A percentile compares a stretch with the other conserved stretches of the same genome.
phyloP scores from a whole-genome alignment of 2,329 filamentous ascomycete species.

The Botryotinia narcissicola region DNA sequence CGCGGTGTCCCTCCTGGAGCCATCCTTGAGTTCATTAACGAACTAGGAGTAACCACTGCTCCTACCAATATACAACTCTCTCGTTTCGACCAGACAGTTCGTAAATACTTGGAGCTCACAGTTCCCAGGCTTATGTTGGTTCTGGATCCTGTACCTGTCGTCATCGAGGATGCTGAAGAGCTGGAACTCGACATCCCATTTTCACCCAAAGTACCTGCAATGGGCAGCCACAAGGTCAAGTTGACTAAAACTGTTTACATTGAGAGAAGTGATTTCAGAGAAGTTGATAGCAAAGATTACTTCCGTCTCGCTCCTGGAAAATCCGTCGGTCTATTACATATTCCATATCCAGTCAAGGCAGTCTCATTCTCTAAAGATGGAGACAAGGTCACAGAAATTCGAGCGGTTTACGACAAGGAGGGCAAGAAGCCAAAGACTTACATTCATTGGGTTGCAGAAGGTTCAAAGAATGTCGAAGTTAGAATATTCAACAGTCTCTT shows the following conservation, averaged over 20 bases:
- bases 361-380: conserved; percentile 66
- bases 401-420: conserved; percentile 68
- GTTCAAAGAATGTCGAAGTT: conserved; percentile 66
- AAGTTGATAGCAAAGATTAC: conserved; percentile 69
- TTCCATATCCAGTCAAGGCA: conserved; percentile 66
- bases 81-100: conserved; percentile 82
- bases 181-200: conserved; percentile 73
- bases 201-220: conserved; percentile 72
- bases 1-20: conserved; percentile 85
- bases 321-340: conserved; percentile 70
- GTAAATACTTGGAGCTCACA: conserved; percentile 81
- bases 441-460: conserved; percentile 86
- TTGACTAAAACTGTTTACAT: conserved; percentile 83
- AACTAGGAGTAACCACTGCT: conserved; percentile 85
- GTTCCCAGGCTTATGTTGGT: conserved; percentile 89
- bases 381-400: conserved; percentile 62
- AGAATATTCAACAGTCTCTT: conserved; percentile 82
- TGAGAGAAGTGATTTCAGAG: conserved; percentile 74
- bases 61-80: conserved; percentile 74
- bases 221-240: conserved; percentile 58
- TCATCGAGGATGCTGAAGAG: conserved; percentile 75
- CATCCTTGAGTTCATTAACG: conserved; percentile 84
- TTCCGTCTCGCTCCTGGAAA: conserved; percentile 76
- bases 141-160: conserved; percentile 77
- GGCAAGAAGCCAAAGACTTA: conserved; percentile 73